Evolutionary conservation across 345 rosid species (phyloP).

Genomic region (Salix brachista): DNA sequence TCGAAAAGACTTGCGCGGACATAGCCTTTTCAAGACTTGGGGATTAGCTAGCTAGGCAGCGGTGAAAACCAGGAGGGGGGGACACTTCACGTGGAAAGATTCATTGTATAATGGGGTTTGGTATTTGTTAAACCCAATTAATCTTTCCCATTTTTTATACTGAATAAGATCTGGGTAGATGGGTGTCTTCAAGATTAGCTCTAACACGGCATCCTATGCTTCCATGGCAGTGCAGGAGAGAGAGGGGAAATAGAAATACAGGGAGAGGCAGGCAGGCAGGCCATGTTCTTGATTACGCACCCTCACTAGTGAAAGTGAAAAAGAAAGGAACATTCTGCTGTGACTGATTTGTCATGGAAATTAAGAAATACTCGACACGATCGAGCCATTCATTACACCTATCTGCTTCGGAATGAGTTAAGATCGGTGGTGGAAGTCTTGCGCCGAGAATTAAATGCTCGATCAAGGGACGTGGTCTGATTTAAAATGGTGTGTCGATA

Average conservation of each 20-base stretch:
- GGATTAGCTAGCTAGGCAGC: neutral
- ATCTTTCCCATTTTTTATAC: neutral
- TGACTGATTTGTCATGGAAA: neutral
- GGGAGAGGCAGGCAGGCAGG: neutral
- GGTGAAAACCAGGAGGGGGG: neutral
- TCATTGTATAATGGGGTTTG: constrained; percentile 17
- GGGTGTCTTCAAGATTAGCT: neutral
- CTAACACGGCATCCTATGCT: constrained; percentile 17
- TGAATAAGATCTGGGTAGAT: neutral
- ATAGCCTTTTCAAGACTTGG: neutral
- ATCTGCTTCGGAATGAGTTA: too few species aligned
- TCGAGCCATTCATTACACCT: too few species aligned
- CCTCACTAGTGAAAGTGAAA: neutral
- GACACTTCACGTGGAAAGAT: constrained; percentile 40
- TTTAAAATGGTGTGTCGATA: neutral
- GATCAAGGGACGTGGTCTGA: neutral
- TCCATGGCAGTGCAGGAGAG: neutral
- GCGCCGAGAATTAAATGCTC: neutral
- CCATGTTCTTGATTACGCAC: neutral
- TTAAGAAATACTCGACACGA: too few species aligned
- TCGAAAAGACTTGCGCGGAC: neutral
- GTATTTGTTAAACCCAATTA: constrained; percentile 25
- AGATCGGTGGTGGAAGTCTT: too few species aligned
- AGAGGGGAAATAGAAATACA: neutral
- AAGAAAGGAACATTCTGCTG: neutral